Conservation (phyloP, 2,329 filamentous ascomycete species). For the Neoscytalidium dimidiatum region DNA sequence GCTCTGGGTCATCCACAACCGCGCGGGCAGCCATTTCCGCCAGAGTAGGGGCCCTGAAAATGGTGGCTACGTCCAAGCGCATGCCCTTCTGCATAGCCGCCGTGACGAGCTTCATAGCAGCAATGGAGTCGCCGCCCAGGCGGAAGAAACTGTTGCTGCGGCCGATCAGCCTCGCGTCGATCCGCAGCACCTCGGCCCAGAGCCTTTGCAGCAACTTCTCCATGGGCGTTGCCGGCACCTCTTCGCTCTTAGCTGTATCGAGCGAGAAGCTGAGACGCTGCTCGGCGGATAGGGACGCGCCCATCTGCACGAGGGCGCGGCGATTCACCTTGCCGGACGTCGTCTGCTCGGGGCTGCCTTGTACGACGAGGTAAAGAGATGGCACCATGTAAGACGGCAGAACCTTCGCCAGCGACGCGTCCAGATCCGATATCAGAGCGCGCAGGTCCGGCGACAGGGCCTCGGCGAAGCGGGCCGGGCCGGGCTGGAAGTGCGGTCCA, state of each 20-base stretch:
- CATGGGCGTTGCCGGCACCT: neutral
- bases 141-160: conserved; percentile 28
- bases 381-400: neutral
- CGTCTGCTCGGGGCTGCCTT: neutral
- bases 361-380: conserved; percentile 16
- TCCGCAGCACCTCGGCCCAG: neutral
- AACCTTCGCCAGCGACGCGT: neutral
- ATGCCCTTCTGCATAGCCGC: neutral
- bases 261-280: neutral
- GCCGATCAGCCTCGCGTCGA: neutral
- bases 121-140: conserved; percentile 37
- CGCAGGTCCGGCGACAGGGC: neutral
- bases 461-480: neutral
- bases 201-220: neutral
- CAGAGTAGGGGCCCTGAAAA: neutral
- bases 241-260: neutral
- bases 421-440: neutral
- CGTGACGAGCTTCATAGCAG: conserved; percentile 31
- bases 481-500: neutral
- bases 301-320: conserved; percentile 20
- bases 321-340: conserved; percentile 41
- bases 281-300: neutral
- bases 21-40: neutral
- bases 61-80: neutral
- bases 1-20: neutral